Evolutionary conservation across 129 eudicot species (phyloP).

Genomic region (Ambrosia artemisiifolia): DNA sequence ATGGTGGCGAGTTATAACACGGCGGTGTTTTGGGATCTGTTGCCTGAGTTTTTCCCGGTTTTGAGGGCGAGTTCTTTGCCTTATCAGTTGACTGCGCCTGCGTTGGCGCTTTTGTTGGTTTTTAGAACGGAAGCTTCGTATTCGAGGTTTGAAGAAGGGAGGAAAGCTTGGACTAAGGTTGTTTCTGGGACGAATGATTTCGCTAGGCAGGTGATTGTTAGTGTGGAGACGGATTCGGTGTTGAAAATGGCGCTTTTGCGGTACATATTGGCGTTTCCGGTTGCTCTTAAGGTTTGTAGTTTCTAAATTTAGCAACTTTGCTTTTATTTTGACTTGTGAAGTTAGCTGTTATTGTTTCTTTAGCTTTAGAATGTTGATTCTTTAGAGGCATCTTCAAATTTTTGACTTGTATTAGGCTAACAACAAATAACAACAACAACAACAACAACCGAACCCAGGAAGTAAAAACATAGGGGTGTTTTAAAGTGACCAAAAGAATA

Average conservation of each 20-base stretch:
- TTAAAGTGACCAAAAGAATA: not conserved
- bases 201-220: conserved; percentile 80
- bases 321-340: conserved; percentile 7
- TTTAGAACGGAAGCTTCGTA: conserved; percentile 97
- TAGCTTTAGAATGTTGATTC: not conserved
- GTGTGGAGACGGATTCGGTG: conserved; percentile 51
- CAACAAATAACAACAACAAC: too few species aligned
- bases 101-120: conserved; percentile 91
- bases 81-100: conserved; percentile 93
- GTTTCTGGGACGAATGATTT: conserved; percentile 78
- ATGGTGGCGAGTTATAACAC: conserved; percentile 73
- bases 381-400: not conserved
- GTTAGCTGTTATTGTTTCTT: not conserved
- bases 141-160: conserved; percentile 94
- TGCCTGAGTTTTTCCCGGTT: conserved; percentile 79
- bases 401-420: not conserved
- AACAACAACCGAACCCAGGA: too few species aligned
- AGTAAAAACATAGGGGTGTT: too few species aligned
- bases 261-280: conserved; percentile 83
- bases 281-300: conserved; percentile 79
- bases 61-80: conserved; percentile 92
- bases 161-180: conserved; percentile 89
- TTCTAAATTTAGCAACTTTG: not conserved
- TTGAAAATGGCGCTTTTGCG: conserved; percentile 77
- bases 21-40: conserved; percentile 59